These are phyloP conservation scores for Pterocarpus macrocarpus DNA, from an alignment of 306 rosid species.

Conservation along the genomic window DNA sequence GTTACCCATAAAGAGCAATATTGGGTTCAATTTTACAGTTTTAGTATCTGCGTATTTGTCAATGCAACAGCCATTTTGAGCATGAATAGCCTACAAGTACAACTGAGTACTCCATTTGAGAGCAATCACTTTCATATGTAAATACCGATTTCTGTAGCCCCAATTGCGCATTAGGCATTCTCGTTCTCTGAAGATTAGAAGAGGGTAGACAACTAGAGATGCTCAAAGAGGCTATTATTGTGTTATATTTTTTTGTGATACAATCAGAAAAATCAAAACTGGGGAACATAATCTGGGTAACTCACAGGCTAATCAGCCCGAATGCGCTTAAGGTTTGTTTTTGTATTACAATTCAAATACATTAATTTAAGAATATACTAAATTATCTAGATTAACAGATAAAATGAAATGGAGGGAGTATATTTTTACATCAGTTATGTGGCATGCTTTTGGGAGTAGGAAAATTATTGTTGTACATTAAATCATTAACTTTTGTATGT, in stretches of 20 bases:
- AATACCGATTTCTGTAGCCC: conserved; percentile 14
- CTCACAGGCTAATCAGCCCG: background rate
- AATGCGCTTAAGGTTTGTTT: too few relatives aligned
- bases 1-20: conserved; percentile 32
- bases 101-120: conserved; percentile 29
- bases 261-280: too few relatives aligned
- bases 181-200: conserved; percentile 30
- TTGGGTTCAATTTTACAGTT: conserved; percentile 44
- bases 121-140: conserved; percentile 22
- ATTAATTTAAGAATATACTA: too few relatives aligned
- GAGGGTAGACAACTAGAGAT: background rate
- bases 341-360: too few relatives aligned
- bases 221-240: conserved; percentile 13
- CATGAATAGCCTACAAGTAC: conserved; percentile 30
- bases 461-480: too few relatives aligned
- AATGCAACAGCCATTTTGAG: conserved; percentile 31
- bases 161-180: background rate
- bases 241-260: too few relatives aligned
- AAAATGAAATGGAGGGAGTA: too few relatives aligned
- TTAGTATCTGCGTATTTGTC: conserved; percentile 35
- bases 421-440: too few relatives aligned
- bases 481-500: too few relatives aligned
- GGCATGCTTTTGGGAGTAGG: too few relatives aligned
- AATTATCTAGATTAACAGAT: too few relatives aligned
- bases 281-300: background rate